These are phyloP conservation scores for Trichomonas gallinae DNA, from an alignment of 208 protist species.

Conservation along the genomic window DNA sequence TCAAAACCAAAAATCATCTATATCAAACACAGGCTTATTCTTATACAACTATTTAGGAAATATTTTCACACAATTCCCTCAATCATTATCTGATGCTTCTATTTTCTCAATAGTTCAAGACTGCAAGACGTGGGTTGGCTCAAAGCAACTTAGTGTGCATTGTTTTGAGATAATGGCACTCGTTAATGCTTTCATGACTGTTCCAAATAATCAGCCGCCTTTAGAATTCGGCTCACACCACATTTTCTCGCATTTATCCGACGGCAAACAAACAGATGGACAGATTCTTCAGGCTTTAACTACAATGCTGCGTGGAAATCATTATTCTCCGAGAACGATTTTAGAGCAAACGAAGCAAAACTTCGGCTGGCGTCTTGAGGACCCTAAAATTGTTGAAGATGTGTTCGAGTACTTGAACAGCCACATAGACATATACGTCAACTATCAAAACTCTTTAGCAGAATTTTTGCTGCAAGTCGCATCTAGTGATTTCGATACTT, in stretches of 20 bases:
- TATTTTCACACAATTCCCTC: neutral
- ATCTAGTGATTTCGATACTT: neutral
- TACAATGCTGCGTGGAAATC: neutral
- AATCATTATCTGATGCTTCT: neutral
- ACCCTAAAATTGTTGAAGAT: neutral
- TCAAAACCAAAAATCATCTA: neutral
- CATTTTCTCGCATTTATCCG: neutral
- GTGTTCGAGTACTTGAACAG: neutral
- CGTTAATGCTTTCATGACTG: neutral
- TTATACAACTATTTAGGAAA: neutral
- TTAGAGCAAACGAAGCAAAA: neutral
- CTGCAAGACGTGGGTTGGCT: neutral
- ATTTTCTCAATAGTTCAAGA: neutral
- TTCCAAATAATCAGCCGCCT: neutral
- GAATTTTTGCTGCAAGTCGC: neutral
- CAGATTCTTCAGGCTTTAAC: neutral
- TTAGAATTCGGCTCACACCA: neutral
- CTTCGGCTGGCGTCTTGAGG: neutral
- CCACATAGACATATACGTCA: neutral
- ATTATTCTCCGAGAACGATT: neutral
- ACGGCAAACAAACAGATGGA: neutral
- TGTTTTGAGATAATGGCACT: neutral
- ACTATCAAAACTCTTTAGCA: neutral
- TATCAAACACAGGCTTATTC: neutral
- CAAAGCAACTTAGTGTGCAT: neutral